Conservation (phyloP, 2,329 filamentous ascomycete species). For the Rasamsonia emersonii region DNA sequence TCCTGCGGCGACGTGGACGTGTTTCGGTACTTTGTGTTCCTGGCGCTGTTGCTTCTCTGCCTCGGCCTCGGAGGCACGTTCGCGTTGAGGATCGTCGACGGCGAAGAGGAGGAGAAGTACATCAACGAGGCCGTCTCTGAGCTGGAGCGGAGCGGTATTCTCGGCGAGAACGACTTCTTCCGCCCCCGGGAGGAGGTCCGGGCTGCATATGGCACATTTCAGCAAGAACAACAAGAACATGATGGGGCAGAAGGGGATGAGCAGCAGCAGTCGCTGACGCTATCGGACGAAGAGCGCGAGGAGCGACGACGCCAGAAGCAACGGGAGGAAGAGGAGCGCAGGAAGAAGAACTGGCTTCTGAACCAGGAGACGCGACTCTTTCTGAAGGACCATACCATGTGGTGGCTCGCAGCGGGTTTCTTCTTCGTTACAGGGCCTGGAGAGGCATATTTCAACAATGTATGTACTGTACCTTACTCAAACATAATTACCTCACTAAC, state of each 20-base stretch:
- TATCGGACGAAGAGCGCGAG: conserved; percentile 37
- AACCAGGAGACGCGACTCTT: conserved; percentile 86
- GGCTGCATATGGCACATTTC: conserved; percentile 37
- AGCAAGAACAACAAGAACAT: conserved; percentile 28
- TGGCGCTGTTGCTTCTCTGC: conserved; percentile 60
- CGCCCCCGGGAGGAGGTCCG: conserved; percentile 41
- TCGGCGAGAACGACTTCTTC: conserved; percentile 65
- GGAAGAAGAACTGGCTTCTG: conserved; percentile 82
- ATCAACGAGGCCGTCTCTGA: conserved; percentile 88
- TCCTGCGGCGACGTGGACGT: conserved; percentile 57
- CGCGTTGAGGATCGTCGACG: conserved; percentile 68
- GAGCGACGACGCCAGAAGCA: conserved; percentile 31
- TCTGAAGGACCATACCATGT: conserved; percentile 85
- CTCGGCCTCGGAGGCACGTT: conserved; percentile 68
- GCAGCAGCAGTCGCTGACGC: conserved; percentile 26
- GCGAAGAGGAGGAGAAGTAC: conserved; percentile 59
- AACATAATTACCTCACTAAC: conserved; percentile 1
- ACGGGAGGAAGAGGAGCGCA: conserved; percentile 45
- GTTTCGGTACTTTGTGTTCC: conserved; percentile 79
- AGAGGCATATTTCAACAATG: conserved; percentile 97
- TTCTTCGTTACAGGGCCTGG: conserved; percentile 88
- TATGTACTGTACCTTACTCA: conserved; percentile 15
- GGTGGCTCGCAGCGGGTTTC: conserved; percentile 84
- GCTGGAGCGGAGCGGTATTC: conserved; percentile 76
- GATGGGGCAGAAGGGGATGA: conserved; percentile 39